Evolutionary conservation across 1,284 basidiomycete genomes (phyloP).

Genomic region (Melampsora americana): DNA sequence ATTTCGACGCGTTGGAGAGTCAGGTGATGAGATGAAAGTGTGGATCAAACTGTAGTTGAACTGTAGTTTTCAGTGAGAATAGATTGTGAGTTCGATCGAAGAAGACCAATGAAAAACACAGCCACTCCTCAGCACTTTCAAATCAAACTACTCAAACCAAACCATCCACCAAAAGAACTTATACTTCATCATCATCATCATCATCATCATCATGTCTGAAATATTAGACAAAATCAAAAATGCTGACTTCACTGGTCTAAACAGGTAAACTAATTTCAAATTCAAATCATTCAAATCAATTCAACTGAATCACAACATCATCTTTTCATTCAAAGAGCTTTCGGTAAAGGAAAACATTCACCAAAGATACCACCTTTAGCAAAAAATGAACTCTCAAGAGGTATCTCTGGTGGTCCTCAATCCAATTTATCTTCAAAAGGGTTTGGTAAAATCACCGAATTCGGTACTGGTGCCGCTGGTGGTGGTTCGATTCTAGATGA

Average conservation of each 20-base stretch:
- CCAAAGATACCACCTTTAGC: conserved; percentile 27
- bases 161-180: too few relatives aligned
- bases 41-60: too few relatives aligned
- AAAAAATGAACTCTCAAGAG: background rate
- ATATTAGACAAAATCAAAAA: conserved; percentile 31
- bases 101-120: too few relatives aligned
- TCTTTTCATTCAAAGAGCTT: conserved; percentile 4
- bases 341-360: conserved; percentile 41
- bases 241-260: conserved; percentile 42
- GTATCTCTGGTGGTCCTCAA: conserved; percentile 27
- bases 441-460: background rate
- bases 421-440: background rate
- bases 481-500: conserved; percentile 31
- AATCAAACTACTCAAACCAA: too few relatives aligned
- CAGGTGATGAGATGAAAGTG: too few relatives aligned
- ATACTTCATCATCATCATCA: too few relatives aligned
- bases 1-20: too few relatives aligned
- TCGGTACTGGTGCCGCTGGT: background rate
- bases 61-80: too few relatives aligned
- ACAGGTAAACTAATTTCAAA: conserved; percentile 2
- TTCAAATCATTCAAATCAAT: background rate
- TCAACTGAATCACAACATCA: background rate
- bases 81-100: too few relatives aligned
- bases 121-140: too few relatives aligned
- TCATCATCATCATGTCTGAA: background rate